Evolutionary conservation across 108 stramenopile species (phyloP).

Genomic region (Fragilaria crotonensis): DNA sequence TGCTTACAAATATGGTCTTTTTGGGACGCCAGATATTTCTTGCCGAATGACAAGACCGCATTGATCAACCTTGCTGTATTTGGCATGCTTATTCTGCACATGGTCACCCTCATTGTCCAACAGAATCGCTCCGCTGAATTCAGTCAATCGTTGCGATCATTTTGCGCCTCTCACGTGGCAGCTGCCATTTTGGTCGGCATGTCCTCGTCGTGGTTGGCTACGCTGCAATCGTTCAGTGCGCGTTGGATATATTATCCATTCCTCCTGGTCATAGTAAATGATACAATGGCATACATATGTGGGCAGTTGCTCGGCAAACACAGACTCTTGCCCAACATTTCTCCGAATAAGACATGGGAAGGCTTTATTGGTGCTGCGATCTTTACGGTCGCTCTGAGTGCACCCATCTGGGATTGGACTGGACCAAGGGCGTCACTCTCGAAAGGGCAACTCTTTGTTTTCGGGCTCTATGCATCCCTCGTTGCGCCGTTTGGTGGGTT

Average conservation of each 20-base stretch:
- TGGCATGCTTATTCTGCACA: conserved; percentile 2
- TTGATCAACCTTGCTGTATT: neutral
- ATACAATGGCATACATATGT: conserved; percentile 90
- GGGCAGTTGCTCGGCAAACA: conserved; percentile 86
- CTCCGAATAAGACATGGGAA: conserved; percentile 97
- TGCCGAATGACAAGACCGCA: neutral
- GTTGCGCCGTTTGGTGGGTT: conserved; percentile 96
- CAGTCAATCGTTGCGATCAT: neutral
- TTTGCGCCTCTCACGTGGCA: neutral
- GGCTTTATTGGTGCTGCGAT: conserved; percentile 90
- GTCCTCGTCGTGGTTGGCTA: conserved; percentile 67
- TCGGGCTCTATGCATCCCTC: conserved; percentile 68
- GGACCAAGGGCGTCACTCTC: neutral
- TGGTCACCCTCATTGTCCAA: conserved; percentile 12
- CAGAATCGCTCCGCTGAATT: conserved; percentile 3
- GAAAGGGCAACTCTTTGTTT: conserved; percentile 11
- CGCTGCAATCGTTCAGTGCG: conserved; percentile 66
- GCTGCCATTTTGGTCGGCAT: conserved; percentile 32
- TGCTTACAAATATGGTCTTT: neutral
- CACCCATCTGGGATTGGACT: conserved; percentile 12
- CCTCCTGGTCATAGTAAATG: conserved; percentile 90
- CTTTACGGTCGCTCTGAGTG: conserved; percentile 53
- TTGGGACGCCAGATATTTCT: neutral
- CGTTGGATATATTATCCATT: conserved; percentile 85
- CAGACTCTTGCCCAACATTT: conserved; percentile 75